Evolutionary conservation across 495 filamentous ascomycete genomes (phyloP).

Genomic region (Tirmania nivea): DNA sequence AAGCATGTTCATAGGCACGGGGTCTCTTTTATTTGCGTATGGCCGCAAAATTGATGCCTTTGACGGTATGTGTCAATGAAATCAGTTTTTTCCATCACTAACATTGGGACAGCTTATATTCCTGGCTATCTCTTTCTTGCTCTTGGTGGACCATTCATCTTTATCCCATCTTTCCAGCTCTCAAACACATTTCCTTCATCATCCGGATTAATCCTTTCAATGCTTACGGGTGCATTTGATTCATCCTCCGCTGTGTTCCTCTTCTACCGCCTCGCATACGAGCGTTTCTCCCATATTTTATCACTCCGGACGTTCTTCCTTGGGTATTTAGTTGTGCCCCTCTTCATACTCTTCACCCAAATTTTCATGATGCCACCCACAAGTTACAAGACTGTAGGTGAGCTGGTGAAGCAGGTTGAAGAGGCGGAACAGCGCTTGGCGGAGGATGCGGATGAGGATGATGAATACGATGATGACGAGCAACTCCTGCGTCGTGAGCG

Average conservation of each 20-base stretch:
- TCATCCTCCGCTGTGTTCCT: constrained; percentile 75
- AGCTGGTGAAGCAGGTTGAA: constrained; percentile 54
- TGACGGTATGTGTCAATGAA: constrained; percentile 10
- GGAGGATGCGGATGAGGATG: constrained; percentile 27
- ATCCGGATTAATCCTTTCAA: constrained; percentile 64
- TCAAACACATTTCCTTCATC: constrained; percentile 75
- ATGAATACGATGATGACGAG: constrained; percentile 31
- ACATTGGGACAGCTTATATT: constrained; percentile 42
- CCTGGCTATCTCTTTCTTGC: constrained; percentile 63
- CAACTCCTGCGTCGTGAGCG: constrained; percentile 41
- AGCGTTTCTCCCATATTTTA: constrained; percentile 37
- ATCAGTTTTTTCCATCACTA: background rate
- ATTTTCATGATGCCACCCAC: constrained; percentile 51
- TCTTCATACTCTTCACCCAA: constrained; percentile 45
- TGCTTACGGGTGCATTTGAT: constrained; percentile 78
- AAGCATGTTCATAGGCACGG: constrained; percentile 42
- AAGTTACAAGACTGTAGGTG: constrained; percentile 77
- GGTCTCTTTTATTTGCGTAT: constrained; percentile 48
- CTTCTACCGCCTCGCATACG: constrained; percentile 56
- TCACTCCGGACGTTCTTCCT: constrained; percentile 53
- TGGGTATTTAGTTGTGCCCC: constrained; percentile 50
- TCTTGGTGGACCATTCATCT: constrained; percentile 71
- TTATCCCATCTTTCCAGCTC: constrained; percentile 81
- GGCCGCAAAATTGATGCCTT: constrained; percentile 34
- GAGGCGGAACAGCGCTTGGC: constrained; percentile 50